These are phyloP conservation scores for Fusarium gaditjirri DNA, from an alignment of 2,329 filamentous ascomycete genomes.

Conservation along the genomic window DNA sequence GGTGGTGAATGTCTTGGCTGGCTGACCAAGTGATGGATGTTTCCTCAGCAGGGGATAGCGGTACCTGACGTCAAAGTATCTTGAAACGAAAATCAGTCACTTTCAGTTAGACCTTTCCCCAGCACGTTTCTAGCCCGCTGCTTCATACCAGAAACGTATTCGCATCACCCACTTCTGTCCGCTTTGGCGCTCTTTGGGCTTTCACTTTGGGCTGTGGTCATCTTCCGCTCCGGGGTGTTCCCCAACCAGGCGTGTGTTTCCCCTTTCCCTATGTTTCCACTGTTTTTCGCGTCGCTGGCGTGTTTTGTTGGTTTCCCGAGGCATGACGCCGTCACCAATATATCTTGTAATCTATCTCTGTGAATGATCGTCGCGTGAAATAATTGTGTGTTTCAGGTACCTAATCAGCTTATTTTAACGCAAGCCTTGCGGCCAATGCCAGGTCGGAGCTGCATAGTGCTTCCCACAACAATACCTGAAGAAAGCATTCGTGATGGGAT, in stretches of 20 bases:
- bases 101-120: constrained; percentile 36
- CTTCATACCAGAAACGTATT: constrained; percentile 44
- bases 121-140: constrained; percentile 38
- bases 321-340: constrained; percentile 1
- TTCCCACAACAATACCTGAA: not conserved
- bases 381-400: not conserved
- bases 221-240: constrained; percentile 18
- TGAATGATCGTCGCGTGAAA: not conserved
- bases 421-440: not conserved
- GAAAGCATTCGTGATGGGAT: not conserved
- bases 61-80: constrained; percentile 33
- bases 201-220: constrained; percentile 36
- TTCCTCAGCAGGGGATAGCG: constrained; percentile 18
- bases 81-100: constrained; percentile 36
- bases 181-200: constrained; percentile 37
- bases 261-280: constrained; percentile 28
- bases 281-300: constrained; percentile 20
- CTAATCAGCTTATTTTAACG: not conserved
- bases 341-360: constrained; percentile 8
- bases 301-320: constrained; percentile 1
- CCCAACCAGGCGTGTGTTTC: constrained; percentile 39
- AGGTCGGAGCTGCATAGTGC: not conserved
- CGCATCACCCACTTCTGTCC: constrained; percentile 42
- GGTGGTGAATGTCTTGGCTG: constrained; percentile 12
- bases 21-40: constrained; percentile 24